Base-by-base conservation (phyloP, 805 yeast species). In the Saccharomycopsis babjevae region DNA sequence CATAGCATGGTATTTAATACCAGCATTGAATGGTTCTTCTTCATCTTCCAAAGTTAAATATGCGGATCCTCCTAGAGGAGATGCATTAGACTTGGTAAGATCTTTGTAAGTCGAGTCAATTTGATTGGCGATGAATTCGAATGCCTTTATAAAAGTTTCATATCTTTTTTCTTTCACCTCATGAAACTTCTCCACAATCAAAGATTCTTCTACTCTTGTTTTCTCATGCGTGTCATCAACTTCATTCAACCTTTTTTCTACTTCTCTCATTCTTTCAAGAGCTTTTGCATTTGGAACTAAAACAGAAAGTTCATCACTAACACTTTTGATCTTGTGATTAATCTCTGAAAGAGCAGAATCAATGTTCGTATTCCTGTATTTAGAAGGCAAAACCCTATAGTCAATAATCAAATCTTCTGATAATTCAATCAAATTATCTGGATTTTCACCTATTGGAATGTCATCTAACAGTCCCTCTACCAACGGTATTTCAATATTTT, bases 21-120 rank as follows among this genome's bases (percentile, higher is more conserved):
- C 99, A 0, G 84, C 82, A 38, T 81, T 72, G 68, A 85, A 94
- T 3, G 98, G 97, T 66, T 89, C 96, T 63, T 89, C 96, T 63
- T 86, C 94, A 67, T 90, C 92, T 67, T 90, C 96, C 42, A 91
- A 73, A 0, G 93, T 86, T 61, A 94, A 76, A 64, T 89, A 86
- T 0, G 98, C 98, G n/a, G 94, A 85, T 1, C 98, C 98, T 52
- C 97, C 97, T 34, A 87, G 77, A 1, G 96, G 86, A 38, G 89
- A 82, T 0, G 85, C 80, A 67, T 65, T 16, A 71, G 73, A 54
- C 72, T 69, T 85, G 0, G 97, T 94, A 57, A 94, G 77, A 67
- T 92, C 97, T 68, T 91, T 86, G 72, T 93, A 94, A 10, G 90
- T 84, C 0, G 76, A 73, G 69, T 89, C 96, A 65, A 94, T 86